Evolutionary conservation across 306 rosid species (phyloP), one percentile per base, ranked within the genome.

Genomic region (Cucurbita moschata): DNA sequence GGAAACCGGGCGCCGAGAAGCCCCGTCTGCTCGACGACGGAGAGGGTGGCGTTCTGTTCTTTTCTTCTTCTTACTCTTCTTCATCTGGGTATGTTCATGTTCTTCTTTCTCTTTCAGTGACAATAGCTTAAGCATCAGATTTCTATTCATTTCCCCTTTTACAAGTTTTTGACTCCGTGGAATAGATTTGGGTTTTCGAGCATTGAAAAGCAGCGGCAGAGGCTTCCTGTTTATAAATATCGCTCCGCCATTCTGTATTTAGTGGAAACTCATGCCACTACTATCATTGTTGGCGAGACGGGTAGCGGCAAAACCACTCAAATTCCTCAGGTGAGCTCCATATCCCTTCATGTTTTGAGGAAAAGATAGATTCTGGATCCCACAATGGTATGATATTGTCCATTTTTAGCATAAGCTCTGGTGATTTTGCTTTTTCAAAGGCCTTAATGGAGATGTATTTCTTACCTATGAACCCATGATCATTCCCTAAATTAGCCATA

Each of bases 261-360:
- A 70, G 92, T 93, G 5, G 98, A 93, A 79, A 87, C 88, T 77
- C 92, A 82, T 77, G 88, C 94, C 76, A 90, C 98, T 39, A 88
- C 96, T 47, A 86, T 93, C 78, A 79, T 93, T 10, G 98, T 93
- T 13, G 97, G 98, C 23, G 98, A 93, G 81, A 93, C 98, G 37
- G 98, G 98, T 2, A 93, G 98, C 44, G 98, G 98, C 11, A 93
- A 93, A 75, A 93, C 96, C 75, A 93, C 96, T 50, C 98, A 93
- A 79, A 93, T 93, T 67, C 98, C 98, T 83, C 98, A 92, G 96
- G 98, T 87, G 5, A 77, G 8, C 56, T 63, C 23, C 47, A 57
- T 61, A 9, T 49, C 55, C 49, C 57, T 46, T 21, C 26, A 11
- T 50, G 3, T 40, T 7, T 39, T 30, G 4, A 30, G 35, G 35